Conservation (phyloP, 352 stramenopile genomes). For the Pythium folliculosum region DNA sequence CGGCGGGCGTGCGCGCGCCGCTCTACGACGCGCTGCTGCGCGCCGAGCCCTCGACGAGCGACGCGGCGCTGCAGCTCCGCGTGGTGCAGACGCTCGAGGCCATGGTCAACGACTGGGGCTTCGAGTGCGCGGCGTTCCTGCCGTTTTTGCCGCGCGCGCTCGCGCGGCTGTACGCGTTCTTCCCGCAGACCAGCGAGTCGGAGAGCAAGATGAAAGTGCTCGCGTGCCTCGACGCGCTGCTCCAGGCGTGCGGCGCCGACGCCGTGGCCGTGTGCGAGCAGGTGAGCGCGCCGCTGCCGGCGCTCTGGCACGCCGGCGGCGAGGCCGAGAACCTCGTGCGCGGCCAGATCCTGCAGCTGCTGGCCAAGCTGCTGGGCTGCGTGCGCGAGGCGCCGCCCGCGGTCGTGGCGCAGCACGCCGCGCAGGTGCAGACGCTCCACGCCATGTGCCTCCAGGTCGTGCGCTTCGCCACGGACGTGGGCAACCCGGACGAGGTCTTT, state of each 20-base stretch:
- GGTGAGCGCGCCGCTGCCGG: constrained; percentile 67
- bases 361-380: constrained; percentile 59
- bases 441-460: constrained; percentile 75
- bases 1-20: constrained; percentile 57
- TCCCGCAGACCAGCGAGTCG: constrained; percentile 56
- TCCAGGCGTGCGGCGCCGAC: constrained; percentile 57
- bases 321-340: constrained; percentile 81
- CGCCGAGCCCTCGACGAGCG: constrained; percentile 25
- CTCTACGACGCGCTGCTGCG: constrained; percentile 81
- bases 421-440: constrained; percentile 45
- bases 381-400: constrained; percentile 48
- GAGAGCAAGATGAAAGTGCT: constrained; percentile 86
- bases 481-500: constrained; percentile 83
- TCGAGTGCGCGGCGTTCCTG: constrained; percentile 67
- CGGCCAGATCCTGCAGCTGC: constrained; percentile 79
- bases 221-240: constrained; percentile 67
- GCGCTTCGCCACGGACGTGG: constrained; percentile 68
- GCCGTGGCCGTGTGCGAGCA: constrained; percentile 57
- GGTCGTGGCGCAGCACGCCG: constrained; percentile 8
- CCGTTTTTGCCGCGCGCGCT: constrained; percentile 66
- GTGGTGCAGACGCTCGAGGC: constrained; percentile 78
- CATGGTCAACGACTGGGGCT: constrained; percentile 85
- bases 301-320: constrained; percentile 70
- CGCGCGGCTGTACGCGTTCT: constrained; percentile 68
- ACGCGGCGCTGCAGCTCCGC: constrained; percentile 68